Base-by-base conservation (phyloP, 2,329 filamentous ascomycete species). In the Scedosporium boydii region DNA sequence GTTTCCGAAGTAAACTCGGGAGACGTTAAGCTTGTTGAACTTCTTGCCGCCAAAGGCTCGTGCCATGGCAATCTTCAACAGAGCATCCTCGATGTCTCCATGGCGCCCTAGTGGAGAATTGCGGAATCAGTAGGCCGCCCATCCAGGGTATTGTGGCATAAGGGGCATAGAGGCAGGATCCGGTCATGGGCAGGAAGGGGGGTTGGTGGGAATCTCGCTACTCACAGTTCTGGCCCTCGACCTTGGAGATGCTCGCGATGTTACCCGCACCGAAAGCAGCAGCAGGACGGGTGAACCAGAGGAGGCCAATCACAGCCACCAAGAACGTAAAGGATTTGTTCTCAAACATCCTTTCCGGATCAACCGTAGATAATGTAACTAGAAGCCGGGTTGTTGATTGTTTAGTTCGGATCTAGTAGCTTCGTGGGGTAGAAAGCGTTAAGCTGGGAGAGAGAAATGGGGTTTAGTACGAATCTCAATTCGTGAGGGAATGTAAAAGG, bases 1-100 rank as follows among this genome's bases (percentile, higher is more conserved):
- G 79, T 96, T 97, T 66, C 93, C 93, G 78, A 97, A 97, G 79
- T 97, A 97, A 66, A 96, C 90, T 65, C 92, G 86, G 66, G 93
- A 90, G 65, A 96, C 89, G 71, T 87, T 89, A 70, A 96, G 84
- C 78, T 95, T 95, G 79, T 84, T 86, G 76, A 96, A 96, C 71
- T 93, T 96, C 79, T 93, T 92, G 68, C 79, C 78, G 67, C 78
- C 78, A 65, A 80, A 74, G 68, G 77, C 78, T 57, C 73, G 76
- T 60, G 80, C 80, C 76, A 82, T 80, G 57, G 87, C 76, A 29
- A 96, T 80, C 64, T 84, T 87, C 64, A 96, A 84, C 62, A 96
- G 85, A 41, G 89, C 88, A 78, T 97, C 93, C 79, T 96, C 93
- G 70, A 97, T 96, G 75, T 97, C 93, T 70, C 90, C 90, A 82